phyloP scores from a whole-genome alignment of 208 protist species.

The Leishmania lainsoni region DNA sequence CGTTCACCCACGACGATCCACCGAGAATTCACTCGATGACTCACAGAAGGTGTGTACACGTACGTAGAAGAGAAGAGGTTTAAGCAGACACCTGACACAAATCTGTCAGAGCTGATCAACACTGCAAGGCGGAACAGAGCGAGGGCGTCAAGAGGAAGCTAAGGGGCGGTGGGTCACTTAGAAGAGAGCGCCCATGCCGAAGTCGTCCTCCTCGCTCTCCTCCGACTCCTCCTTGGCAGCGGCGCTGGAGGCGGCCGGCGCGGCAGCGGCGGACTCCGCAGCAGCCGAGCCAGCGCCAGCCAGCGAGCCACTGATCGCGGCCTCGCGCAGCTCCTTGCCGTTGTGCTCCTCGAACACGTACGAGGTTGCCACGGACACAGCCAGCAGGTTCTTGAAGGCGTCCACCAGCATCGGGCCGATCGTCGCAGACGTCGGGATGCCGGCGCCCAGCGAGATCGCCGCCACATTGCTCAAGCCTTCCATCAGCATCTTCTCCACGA shows the following conservation, averaged over 20 bases:
- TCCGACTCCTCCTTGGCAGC: conserved; percentile 58
- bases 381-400: conserved; percentile 98
- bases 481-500: conserved; percentile 90
- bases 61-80: neutral
- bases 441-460: conserved; percentile 94
- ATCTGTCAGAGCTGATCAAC: neutral
- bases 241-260: conserved; percentile 35
- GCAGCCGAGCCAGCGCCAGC: conserved; percentile 77
- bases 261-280: conserved; percentile 44
- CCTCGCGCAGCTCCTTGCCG: conserved; percentile 89
- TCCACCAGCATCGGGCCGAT: conserved; percentile 96
- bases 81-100: neutral
- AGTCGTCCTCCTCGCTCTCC: conserved; percentile 86
- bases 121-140: neutral
- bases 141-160: neutral
- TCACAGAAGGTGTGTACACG: too few species aligned
- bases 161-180: conserved; percentile 30
- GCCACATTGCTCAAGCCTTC: conserved; percentile 93
- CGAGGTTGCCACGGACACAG: conserved; percentile 93
- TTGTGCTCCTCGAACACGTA: conserved; percentile 92
- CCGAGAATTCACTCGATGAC: neutral
- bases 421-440: conserved; percentile 94
- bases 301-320: conserved; percentile 84
- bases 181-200: conserved; percentile 84
- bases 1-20: neutral